These are phyloP conservation scores for Pyropia haitanensis DNA, from an alignment of 23 red algal species.

Conservation along the genomic window DNA sequence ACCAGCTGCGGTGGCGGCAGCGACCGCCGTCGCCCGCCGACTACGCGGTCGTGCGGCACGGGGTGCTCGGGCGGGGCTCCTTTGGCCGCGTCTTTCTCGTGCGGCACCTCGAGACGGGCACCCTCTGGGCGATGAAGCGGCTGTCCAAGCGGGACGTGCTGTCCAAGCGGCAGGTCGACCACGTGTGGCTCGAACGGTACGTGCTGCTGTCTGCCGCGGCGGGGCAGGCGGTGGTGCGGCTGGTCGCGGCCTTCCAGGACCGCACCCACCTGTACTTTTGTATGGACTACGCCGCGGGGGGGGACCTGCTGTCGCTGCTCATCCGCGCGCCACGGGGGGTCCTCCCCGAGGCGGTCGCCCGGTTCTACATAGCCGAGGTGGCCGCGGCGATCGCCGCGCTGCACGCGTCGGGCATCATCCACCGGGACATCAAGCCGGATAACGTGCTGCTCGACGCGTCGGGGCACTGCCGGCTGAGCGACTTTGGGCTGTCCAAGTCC, in stretches of 20 bases:
- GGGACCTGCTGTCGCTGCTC: constrained; percentile 93
- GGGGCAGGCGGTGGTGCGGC: constrained; percentile 60
- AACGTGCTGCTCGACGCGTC: constrained; percentile 81
- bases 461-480: constrained; percentile 82
- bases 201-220: constrained; percentile 67
- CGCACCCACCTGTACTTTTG: constrained; percentile 68
- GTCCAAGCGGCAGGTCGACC: constrained; percentile 57
- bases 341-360: constrained; percentile 65
- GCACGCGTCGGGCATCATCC: constrained; percentile 79
- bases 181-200: constrained; percentile 86
- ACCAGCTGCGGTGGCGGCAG: constrained; percentile 51
- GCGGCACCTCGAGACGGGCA: constrained; percentile 38
- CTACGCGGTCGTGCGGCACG: constrained; percentile 53
- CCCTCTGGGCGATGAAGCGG: constrained; percentile 86
- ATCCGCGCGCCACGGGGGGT: constrained; percentile 44
- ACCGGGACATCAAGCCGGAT: constrained; percentile 98
- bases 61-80: constrained; percentile 70
- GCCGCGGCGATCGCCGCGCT: constrained; percentile 78
- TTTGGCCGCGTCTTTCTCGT: constrained; percentile 92
- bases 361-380: constrained; percentile 93
- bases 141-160: constrained; percentile 80
- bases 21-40: constrained; percentile 56
- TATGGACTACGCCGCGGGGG: constrained; percentile 88
- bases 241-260: constrained; percentile 90
- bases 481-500: constrained; percentile 87